phyloP scores from a whole-genome alignment of 1,284 basidiomycete species.

The Tetrapyrgos nigripes region DNA sequence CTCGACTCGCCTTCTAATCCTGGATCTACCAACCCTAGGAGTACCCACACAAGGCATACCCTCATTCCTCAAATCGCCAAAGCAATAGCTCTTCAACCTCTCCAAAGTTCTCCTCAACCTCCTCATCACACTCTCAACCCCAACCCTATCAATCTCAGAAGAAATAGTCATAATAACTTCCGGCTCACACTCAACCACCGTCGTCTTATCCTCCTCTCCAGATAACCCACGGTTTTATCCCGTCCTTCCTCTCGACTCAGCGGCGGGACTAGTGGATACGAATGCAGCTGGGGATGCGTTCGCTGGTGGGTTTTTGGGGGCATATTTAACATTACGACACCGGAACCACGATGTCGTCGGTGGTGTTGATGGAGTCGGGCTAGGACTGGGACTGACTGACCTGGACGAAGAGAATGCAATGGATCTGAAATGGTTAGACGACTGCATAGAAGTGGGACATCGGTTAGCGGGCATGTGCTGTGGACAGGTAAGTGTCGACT shows the following conservation, averaged over 20 bases:
- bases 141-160: no score
- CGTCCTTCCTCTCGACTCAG: constrained; percentile 60
- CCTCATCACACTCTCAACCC: constrained; percentile 38
- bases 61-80: constrained; percentile 63
- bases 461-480: constrained; percentile 83
- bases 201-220: constrained; percentile 63
- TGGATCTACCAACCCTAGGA: no score
- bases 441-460: constrained; percentile 79
- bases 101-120: constrained; percentile 59
- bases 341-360: background rate
- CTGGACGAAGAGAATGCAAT: no score
- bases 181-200: constrained; percentile 74
- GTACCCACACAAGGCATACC: no score
- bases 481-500: constrained; percentile 58
- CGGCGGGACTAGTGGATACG: constrained; percentile 80
- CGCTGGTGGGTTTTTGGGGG: constrained; percentile 85
- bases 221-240: constrained; percentile 52
- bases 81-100: constrained; percentile 62
- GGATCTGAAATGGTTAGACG: constrained; percentile 60
- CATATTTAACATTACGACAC: constrained; percentile 40
- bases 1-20: no score
- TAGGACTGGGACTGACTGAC: no score
- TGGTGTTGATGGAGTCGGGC: background rate
- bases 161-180: constrained; percentile 85
- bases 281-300: constrained; percentile 92